Evolutionary conservation across 2,329 filamentous ascomycete species (phyloP).

Genomic region (Teratosphaeria gauchensis): DNA sequence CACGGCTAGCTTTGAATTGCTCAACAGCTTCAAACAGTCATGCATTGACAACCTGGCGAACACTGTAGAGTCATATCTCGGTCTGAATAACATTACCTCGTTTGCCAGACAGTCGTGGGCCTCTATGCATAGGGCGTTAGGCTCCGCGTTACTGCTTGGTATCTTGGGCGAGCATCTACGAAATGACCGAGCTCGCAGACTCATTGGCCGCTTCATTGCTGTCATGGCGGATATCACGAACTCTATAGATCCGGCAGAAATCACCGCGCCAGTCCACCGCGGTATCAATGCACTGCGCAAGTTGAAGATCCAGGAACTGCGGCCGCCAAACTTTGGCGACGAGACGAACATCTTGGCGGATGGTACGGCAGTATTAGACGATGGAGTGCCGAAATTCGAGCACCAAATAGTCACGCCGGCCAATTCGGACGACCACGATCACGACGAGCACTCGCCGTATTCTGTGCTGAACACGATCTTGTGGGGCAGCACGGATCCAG

Average conservation of each 20-base stretch:
- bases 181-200: conserved; percentile 37
- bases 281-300: conserved; percentile 38
- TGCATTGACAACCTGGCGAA: conserved; percentile 47
- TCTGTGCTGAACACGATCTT: conserved; percentile 41
- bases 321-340: neutral
- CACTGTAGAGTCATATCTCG: conserved; percentile 52
- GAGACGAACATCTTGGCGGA: conserved; percentile 5
- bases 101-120: conserved; percentile 31
- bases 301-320: conserved; percentile 23
- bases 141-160: conserved; percentile 27
- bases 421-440: conserved; percentile 19
- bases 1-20: conserved; percentile 34
- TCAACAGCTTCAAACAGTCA: conserved; percentile 41
- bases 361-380: conserved; percentile 1
- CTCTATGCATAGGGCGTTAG: conserved; percentile 29
- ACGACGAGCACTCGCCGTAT: conserved; percentile 36
- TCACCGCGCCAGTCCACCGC: conserved; percentile 38
- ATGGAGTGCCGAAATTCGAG: conserved; percentile 13
- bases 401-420: conserved; percentile 19
- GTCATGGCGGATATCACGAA: conserved; percentile 39
- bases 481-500: conserved; percentile 11
- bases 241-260: conserved; percentile 37
- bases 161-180: conserved; percentile 37
- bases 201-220: conserved; percentile 38
- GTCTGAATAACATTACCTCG: conserved; percentile 41